Evolutionary conservation across 2,329 filamentous ascomycete species (phyloP), one percentile per base, ranked within the genome.

Genomic region (Lachnellula hyalina): DNA sequence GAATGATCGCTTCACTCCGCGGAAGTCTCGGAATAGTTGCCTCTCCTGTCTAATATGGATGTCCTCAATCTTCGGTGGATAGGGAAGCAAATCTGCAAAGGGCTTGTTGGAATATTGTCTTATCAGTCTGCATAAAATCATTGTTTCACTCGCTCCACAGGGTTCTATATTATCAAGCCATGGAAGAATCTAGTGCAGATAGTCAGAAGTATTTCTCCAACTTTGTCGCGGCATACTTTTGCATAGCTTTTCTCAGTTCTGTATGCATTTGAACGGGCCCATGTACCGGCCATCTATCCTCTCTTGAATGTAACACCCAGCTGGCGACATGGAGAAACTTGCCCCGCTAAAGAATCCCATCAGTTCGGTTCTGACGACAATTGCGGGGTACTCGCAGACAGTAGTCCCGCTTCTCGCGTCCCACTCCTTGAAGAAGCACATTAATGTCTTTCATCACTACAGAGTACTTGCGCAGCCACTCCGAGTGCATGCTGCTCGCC

Each of bases 81-180:
- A 91, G 0, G 85, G 75, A 1, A 94, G 73, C 4, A 79, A 72
- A 52, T 90, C 87, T 49, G 21, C 65, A 53, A 53, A 61, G 55
- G 21, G 69, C 61, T 62, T 60, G 63, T 52, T 65, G 58, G 35
- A 66, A 75, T 61, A 62, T 70, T 53, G 35, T 77, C 71, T 66
- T 53, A 65, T 93, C 89, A 1, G 92, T 87, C 70, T 94, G 89
- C 58, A 94, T 79, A 73, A 94, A 94, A 72, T 92, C 94, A 67
- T 93, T 92, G 68, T 91, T 89, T 50, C 56, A 50, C 34, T 63
- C 49, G 11, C 21, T 21, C 3, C 21, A 62, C 57, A 17, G 72
- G 71, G 1, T 67, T 69, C 12, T 62, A 65, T 3, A 70, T 68
- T 2, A 71, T 71, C 12, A 77, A 64, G 8, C 73, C 71, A 36